Conservation (phyloP, 371 early-diverging fungal species). For the Circinella umbellata region DNA sequence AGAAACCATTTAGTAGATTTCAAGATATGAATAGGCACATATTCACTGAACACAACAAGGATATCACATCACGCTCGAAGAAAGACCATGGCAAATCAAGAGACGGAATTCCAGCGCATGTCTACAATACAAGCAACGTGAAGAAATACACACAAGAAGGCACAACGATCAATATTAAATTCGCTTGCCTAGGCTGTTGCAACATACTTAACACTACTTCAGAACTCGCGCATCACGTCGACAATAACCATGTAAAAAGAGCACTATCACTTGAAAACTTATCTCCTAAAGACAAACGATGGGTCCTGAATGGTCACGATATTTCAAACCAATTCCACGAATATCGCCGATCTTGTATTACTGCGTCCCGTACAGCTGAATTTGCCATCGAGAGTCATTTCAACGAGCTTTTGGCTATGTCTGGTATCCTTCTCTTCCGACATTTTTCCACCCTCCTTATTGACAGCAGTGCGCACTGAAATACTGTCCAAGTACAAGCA, state of each 20-base stretch:
- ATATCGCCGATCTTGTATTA: conserved; percentile 19
- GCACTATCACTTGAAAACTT: conserved; percentile 20
- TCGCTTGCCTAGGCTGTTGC: conserved; percentile 17
- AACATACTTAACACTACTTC: conserved; percentile 14
- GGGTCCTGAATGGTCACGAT: conserved; percentile 22
- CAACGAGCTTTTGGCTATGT: conserved; percentile 23
- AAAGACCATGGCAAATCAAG: conserved; percentile 23
- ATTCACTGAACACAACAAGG: conserved; percentile 21
- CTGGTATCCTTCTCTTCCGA: conserved; percentile 28
- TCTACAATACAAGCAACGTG: conserved; percentile 21
- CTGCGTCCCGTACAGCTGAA: conserved; percentile 17
- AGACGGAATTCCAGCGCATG: conserved; percentile 23
- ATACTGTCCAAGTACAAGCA: conserved; percentile 22
- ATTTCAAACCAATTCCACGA: conserved; percentile 17
- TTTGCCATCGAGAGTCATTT: conserved; percentile 23
- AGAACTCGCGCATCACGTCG: conserved; percentile 20
- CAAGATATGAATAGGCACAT: conserved; percentile 24
- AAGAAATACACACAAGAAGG: conserved; percentile 24
- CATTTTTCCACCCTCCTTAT: conserved; percentile 23
- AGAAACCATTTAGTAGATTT: conserved; percentile 20
- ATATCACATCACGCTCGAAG: conserved; percentile 18
- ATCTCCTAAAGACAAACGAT: conserved; percentile 14
- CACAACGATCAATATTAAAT: conserved; percentile 16
- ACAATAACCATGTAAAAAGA: conserved; percentile 22
- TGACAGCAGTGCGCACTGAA: conserved; percentile 25